Percentiles rank a stretch among this genome's conserved stretches.
Conservation (phyloP, 305 asterid species). For the Fraxinus ornus region DNA sequence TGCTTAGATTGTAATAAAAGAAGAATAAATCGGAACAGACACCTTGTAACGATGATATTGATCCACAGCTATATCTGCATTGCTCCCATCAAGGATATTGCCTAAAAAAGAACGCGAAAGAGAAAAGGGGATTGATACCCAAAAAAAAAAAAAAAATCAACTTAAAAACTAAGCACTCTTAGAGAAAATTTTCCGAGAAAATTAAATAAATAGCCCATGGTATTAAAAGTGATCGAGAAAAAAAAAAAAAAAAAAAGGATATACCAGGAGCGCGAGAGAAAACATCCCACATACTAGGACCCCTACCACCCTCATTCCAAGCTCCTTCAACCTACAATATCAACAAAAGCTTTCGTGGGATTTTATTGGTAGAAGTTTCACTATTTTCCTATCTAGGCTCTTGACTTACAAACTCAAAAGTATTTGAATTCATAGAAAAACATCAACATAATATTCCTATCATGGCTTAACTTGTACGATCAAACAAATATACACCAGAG, state of each 20-base stretch:
- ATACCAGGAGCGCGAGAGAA: constrained; percentile 49
- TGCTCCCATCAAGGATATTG: constrained; percentile 49
- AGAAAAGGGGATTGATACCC: background rate
- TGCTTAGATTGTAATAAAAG: background rate
- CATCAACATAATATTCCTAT: background rate
- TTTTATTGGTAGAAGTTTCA: background rate
- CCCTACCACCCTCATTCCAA: constrained; percentile 48
- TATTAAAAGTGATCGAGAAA: background rate
- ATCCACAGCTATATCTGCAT: constrained; percentile 52
- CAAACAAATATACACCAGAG: background rate
- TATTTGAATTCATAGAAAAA: background rate
- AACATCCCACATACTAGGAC: constrained; percentile 63
- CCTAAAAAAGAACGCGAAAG: constrained; percentile 28
- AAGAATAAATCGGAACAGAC: constrained; percentile 1
- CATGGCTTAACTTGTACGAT: background rate
- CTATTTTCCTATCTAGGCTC: background rate
- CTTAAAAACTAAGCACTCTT: constrained; percentile 10
- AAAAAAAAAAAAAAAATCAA: background rate
- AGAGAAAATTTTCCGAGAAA: background rate
- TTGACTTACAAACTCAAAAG: background rate
- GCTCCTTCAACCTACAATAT: constrained; percentile 57
- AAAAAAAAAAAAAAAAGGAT: background rate
- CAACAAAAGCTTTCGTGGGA: background rate
- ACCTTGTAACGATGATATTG: constrained; percentile 62
- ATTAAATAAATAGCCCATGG: background rate